phyloP scores from a whole-genome alignment of 208 protist species.

The Trypanosoma congolense region DNA sequence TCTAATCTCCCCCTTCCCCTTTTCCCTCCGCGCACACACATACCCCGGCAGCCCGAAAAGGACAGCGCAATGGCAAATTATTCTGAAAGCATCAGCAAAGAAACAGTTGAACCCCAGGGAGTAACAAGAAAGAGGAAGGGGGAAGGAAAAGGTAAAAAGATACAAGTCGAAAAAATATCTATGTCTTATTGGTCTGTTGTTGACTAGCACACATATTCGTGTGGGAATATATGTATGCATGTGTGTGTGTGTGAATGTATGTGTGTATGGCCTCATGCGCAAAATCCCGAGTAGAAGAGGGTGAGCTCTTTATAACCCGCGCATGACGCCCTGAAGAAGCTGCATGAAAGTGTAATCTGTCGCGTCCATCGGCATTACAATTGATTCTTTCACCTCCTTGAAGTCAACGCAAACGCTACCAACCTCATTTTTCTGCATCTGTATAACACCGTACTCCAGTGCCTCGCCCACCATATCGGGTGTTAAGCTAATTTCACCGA shows the following conservation, averaged over 20 bases:
- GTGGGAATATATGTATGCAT: not conserved
- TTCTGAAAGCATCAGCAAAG: too few relatives aligned
- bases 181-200: not conserved
- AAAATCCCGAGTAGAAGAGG: too few relatives aligned
- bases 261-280: not conserved
- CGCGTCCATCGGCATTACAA: slow-evolving; percentile 60
- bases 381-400: slow-evolving; percentile 49
- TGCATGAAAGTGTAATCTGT: slow-evolving; percentile 45
- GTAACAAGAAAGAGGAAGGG: too few relatives aligned
- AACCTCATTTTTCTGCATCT: slow-evolving; percentile 64
- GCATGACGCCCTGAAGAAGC: slow-evolving; percentile 66
- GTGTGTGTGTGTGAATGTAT: not conserved
- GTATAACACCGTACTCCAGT: slow-evolving; percentile 76
- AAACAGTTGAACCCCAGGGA: too few relatives aligned
- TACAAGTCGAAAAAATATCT: too few relatives aligned
- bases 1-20: too few relatives aligned
- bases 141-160: too few relatives aligned
- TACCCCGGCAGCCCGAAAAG: too few relatives aligned
- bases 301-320: slow-evolving; percentile 23
- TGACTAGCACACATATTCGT: not conserved
- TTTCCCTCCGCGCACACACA: too few relatives aligned
- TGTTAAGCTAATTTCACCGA: slow-evolving; percentile 11
- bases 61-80: too few relatives aligned
- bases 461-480: slow-evolving; percentile 24
- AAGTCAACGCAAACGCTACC: slow-evolving; percentile 59